Base-by-base conservation (phyloP, 495 filamentous ascomycete genomes). In the Durotheca rogersii region DNA sequence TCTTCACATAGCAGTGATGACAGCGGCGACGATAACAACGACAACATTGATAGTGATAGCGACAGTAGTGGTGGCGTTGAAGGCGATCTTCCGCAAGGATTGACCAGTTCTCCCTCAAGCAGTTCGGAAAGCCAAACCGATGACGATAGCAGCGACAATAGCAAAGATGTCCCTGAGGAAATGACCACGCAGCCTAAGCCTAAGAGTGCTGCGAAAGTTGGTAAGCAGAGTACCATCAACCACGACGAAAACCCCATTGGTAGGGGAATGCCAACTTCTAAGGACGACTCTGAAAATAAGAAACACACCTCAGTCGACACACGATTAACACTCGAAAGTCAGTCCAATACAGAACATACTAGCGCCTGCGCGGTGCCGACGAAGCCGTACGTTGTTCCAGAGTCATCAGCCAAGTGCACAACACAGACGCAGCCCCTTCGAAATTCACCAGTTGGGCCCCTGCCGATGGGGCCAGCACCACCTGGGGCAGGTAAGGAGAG, bases 401-500 rank as follows among this genome's bases (percentile, higher is more conserved):
- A 34, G n/a, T 1, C 2, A 32, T 4, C n/a, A 10, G 15, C 3
- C 14, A 40, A 27, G 23, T 12, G 18, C 14, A 23, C n/a, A 5
- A 37, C 20, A 7, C 54, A 45, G 30, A 25, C 16, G 12, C 32
- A 36, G 19, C 19, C 11, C 16, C 18, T 39, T 10, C 23, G 27
- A 12, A 2, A 6, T 18, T 6, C 25, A 10, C 19, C 14, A 9
- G 33, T 18, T 6, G 7, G 10, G 0, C 14, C 39, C 11, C 17
- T 15, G 1, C 23, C 40, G 4, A 10, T 17, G 9, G 12, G 23
- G n/a, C 30, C 43, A 10, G 64, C 67, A 1, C 65, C 55, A 41
- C 32, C 71, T 48, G 45, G 70, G 51, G 27, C 64, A 44, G 74
- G 72, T 7, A 68, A 61, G 23, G 56, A 61, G 1, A 47, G 49